Base-by-base conservation (phyloP, 208 protist species). In the Crithidia expoeki region DNA sequence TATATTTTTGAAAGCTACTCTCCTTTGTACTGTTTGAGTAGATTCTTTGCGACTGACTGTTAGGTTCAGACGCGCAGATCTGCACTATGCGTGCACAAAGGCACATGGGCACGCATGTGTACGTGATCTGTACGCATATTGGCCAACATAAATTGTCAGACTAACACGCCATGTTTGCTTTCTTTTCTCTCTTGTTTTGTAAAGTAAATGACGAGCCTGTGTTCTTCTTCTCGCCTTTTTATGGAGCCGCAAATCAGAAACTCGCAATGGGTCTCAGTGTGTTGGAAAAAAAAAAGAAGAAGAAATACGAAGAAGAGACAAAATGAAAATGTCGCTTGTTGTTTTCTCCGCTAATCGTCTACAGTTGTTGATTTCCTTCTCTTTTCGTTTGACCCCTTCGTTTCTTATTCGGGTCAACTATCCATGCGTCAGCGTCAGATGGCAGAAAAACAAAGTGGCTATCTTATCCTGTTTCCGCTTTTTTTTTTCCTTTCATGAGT, bases 331-430 rank as follows among this genome's bases (percentile, higher is more conserved):
- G 46, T 55, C 30, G 30, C 32, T 36, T 28, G 4, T 25, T 67
- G 32, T 53, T 59, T 42, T 42, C 25, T 62, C 17, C 28, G 33
- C 19, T 40, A 14, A 16, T 47, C 28, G 44, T 72, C 51, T 61
- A n/a, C 23, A 17, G 49, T 44, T 56, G 42, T 42, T 36, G 32
- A 27, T 25, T 44, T 28, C 2, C 16, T 44, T 59, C 49, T 42
- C 25, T 49, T 69, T 70, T 63, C 4, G 44, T 65, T 49, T 34
- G 0, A 14, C 46, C 50, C 32, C 52, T 32, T 38, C 14, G 12
- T 63, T 53, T 23, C 68, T 79, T 65, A 47, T 65, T 17, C 23
- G n/a, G n/a, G n/a, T n/a, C n/a, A n/a, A n/a, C n/a, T n/a, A n/a
- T n/a, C n/a, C n/a, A n/a, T n/a, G n/a, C n/a, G n/a, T n/a, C n/a